A percentile compares a stretch with the other conserved stretches of the same genome.
These are phyloP conservation scores for Acorus gramineus DNA, from an alignment of 106 monocot species.

Conservation along the genomic window DNA sequence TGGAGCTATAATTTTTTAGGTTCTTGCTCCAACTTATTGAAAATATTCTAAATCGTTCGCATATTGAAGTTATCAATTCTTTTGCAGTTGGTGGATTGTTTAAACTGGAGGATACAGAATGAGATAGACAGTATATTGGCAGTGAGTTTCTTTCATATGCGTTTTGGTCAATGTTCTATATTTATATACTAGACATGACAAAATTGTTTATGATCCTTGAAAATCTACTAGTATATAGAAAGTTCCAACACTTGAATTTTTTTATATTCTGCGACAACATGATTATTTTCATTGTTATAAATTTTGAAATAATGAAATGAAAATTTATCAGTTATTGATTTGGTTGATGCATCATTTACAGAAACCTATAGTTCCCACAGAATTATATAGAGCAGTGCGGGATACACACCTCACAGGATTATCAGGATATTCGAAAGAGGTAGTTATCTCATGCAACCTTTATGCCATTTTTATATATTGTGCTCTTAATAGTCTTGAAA, in stretches of 20 bases:
- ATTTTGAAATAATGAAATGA: too few species aligned
- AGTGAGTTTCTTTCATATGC: constrained; percentile 24
- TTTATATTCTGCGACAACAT: too few species aligned
- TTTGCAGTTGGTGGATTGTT: constrained; percentile 65
- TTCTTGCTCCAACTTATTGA: not conserved
- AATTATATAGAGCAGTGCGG: constrained; percentile 60
- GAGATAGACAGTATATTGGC: constrained; percentile 60
- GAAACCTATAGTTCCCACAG: constrained; percentile 78
- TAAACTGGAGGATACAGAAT: constrained; percentile 84
- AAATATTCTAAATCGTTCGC: not conserved
- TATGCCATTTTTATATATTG: too few species aligned
- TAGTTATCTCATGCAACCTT: constrained; percentile 9
- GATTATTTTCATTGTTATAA: too few species aligned
- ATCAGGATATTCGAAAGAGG: constrained; percentile 85
- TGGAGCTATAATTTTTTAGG: not conserved
- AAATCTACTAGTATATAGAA: too few species aligned
- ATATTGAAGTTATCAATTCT: not conserved
- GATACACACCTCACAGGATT: constrained; percentile 83
- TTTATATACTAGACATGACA: too few species aligned
- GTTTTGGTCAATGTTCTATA: not conserved
- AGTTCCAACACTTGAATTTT: too few species aligned
- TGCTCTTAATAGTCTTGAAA: too few species aligned
- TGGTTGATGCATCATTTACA: constrained; percentile 10
- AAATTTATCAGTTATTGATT: too few species aligned
- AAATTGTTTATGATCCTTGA: too few species aligned